Evolutionary conservation across 106 monocot genomes (phyloP), one percentile per base, ranked within the genome.

Genomic region (Triglochin maritima): DNA sequence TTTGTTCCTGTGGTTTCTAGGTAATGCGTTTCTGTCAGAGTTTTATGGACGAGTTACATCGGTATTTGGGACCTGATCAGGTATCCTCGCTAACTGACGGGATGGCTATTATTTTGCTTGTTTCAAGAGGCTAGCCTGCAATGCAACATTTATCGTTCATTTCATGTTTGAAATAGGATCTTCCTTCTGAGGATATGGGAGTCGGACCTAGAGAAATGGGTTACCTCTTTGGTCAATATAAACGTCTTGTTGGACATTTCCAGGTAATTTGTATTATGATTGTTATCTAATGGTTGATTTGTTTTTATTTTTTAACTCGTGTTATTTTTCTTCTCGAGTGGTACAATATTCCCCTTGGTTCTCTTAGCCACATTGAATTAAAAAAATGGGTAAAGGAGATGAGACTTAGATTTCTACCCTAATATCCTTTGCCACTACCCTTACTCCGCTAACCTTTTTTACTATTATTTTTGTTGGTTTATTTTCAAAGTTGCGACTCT

Each of bases 121-220:
- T 49, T 8, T 29, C 53, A 52, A 52, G 11, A 52, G 52, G 11
- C 29, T 1, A 29, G 29, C 29, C 29, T 8, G 11, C 11, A 8
- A 8, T 8, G 52, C 52, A 52, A 11, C 13, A 3, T 51, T 29
- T 16, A 15, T 10, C 46, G 62, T 50, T 67, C 13, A 67, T 49
- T 10, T 67, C 48, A 46, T 13, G n/a, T 71, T 57, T 67, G 13
- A 49, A 62, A 58, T 79, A 98, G 98, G 98, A 98, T 84, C 88
- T 98, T 78, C 98, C 98, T 69, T 76, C 86, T 62, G 98, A 98
- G 75, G 98, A 98, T 71, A 81, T 92, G 72, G 98, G 98, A 74
- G 98, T 98, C 62, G 98, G 98, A 43, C 98, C 98, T 48, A 88
- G 84, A 69, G 98, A 98, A 92, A 98, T 98, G 98, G 98, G 98